Base-by-base conservation (phyloP, 2,329 filamentous ascomycete species). In the Sclerotinia borealis region DNA sequence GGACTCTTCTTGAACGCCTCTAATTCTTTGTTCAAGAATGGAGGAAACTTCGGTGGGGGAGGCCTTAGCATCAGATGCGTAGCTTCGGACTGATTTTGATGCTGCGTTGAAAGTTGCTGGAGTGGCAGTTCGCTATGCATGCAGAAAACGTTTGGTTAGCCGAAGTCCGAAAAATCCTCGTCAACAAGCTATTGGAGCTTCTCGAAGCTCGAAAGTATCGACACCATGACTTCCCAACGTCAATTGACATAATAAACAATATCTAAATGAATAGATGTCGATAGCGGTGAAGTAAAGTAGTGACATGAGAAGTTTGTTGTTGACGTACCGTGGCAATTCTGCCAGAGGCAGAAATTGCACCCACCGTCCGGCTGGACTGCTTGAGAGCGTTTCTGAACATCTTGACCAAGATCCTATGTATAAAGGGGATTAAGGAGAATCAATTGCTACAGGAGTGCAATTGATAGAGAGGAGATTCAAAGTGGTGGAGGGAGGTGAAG, bases 371-470 rank as follows among this genome's bases (percentile, higher is more conserved):
- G 84, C 90, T 90, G 80, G 92, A 96, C 86, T 96, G 92, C 85
- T 93, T 88, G 83, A 98, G 86, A 85, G 93, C 93, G 88, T 91
- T 96, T 84, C 93, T 92, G 87, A 97, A 96, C 93, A 98, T 97
- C 83, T 80, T 85, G 79, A 79, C 77, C 83, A 80, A 79, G 79
- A 75, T 79, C 74, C 45, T 80, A 75, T 78, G 76, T 76, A 78
- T 80, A 77, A 78, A 76, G 76, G 76, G 79, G 75, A 76, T 75
- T 79, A 78, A 72, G 77, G 78, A 78, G 79, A 80, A 79, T 79
- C 85, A 87, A 87, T 85, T 86, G 84, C 84, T 81, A 77, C 67
- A 80, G 81, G 85, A 84, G 83, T 80, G 82, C 83, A 85, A 85
- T 83, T 85, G 84, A 77, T 74, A 77, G 82, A 84, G 83, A 79